A percentile compares a stretch with the other conserved stretches of the same genome.
phyloP scores from a whole-genome alignment of 2,329 filamentous ascomycete species.

The Ascochyta rabiei region DNA sequence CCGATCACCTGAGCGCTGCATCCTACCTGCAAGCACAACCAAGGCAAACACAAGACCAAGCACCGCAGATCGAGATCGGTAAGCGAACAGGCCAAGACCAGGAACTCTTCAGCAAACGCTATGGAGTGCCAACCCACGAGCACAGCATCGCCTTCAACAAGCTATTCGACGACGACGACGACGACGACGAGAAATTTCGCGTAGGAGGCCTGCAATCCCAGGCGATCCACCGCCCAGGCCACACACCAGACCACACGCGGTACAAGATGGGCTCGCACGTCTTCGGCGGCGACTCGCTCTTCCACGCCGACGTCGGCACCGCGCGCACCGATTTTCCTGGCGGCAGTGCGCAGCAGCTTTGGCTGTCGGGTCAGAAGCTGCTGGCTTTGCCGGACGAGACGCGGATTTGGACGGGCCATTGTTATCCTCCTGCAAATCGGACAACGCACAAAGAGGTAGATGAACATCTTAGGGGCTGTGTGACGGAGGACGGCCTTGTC shows the following conservation, averaged over 20 bases:
- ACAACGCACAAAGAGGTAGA: conserved; percentile 41
- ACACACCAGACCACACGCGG: conserved; percentile 66
- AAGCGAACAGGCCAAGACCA: conserved; percentile 61
- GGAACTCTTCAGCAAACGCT: conserved; percentile 55
- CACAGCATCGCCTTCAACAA: conserved; percentile 58
- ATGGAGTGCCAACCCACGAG: conserved; percentile 54
- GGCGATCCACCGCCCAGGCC: conserved; percentile 64
- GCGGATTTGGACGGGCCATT: conserved; percentile 46
- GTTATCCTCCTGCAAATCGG: conserved; percentile 37
- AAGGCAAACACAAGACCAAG: conserved; percentile 40
- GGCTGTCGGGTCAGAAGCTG: conserved; percentile 34
- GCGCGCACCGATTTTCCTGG: conserved; percentile 46
- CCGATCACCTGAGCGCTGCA: conserved; percentile 66
- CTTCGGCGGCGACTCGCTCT: conserved; percentile 46
- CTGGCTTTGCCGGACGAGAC: conserved; percentile 34
- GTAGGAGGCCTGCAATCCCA: conserved; percentile 56
- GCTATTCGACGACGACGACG: conserved; percentile 61
- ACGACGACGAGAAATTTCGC: conserved; percentile 60
- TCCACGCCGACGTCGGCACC: conserved; percentile 43
- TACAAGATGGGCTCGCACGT: conserved; percentile 59
- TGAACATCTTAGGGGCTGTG: conserved; percentile 40
- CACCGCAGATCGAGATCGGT: conserved; percentile 61
- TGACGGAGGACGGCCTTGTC: conserved; percentile 43
- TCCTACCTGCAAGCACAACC: conserved; percentile 60
- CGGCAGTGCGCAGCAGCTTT: conserved; percentile 38